phyloP scores from a whole-genome alignment of 2,329 filamentous ascomycete genomes.

The Talaromyces sp. region DNA sequence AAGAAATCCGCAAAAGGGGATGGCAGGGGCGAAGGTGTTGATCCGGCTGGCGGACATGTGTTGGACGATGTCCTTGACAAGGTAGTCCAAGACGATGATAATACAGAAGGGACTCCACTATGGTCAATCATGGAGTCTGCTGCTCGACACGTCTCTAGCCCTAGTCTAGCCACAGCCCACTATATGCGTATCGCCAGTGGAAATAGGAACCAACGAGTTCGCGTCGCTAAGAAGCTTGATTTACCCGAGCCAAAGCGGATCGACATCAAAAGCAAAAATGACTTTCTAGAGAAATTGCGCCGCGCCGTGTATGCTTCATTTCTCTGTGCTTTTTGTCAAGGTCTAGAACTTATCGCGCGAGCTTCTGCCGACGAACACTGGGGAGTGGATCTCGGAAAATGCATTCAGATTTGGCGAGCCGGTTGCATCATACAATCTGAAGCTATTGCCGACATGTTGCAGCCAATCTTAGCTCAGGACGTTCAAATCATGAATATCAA shows the following conservation, averaged over 20 bases:
- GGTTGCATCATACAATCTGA: constrained; percentile 71
- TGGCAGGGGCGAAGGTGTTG: constrained; percentile 31
- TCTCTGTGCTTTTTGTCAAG: constrained; percentile 62
- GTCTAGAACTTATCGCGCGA: constrained; percentile 61
- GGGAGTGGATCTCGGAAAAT: constrained; percentile 44
- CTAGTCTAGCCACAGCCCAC: constrained; percentile 62
- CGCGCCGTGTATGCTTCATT: constrained; percentile 61
- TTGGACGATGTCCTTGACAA: constrained; percentile 64
- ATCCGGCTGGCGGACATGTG: constrained; percentile 47
- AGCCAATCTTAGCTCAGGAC: constrained; percentile 29
- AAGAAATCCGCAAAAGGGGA: constrained; percentile 44
- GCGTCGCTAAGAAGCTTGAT: constrained; percentile 49
- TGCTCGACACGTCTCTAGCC: constrained; percentile 59
- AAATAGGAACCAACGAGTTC: constrained; percentile 55
- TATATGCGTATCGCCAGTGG: constrained; percentile 62
- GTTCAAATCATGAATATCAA: constrained; percentile 37
- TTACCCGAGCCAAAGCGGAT: constrained; percentile 40
- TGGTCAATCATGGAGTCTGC: constrained; percentile 65
- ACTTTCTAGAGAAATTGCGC: constrained; percentile 58
- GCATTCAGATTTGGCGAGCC: constrained; percentile 60
- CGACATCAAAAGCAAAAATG: constrained; percentile 34
- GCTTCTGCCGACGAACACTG: constrained; percentile 59
- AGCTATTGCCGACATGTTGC: constrained; percentile 59
- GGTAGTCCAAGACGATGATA: constrained; percentile 66
- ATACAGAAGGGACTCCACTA: constrained; percentile 64